A percentile compares a stretch with the other conserved stretches of the same genome.
These are phyloP conservation scores for Massariosphaeria phaeospora DNA, from an alignment of 495 filamentous ascomycete species.

Conservation along the genomic window DNA sequence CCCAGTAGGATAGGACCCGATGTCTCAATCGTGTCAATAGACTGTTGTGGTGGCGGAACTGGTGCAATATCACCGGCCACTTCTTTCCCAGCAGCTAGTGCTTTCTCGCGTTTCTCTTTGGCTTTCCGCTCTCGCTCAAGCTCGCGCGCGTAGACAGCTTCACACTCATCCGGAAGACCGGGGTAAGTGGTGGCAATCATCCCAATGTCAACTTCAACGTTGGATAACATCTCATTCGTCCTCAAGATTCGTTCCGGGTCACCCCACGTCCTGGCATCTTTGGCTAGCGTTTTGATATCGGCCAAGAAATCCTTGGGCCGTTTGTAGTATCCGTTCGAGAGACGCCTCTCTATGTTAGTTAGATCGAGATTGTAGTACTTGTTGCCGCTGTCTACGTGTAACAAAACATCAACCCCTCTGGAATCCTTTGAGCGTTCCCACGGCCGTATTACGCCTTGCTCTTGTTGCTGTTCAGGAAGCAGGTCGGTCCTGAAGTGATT, in stretches of 20 bases:
- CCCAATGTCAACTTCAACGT: constrained; percentile 85
- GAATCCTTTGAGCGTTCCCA: constrained; percentile 70
- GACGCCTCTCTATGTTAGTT: constrained; percentile 86
- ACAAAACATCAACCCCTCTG: constrained; percentile 65
- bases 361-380: constrained; percentile 93
- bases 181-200: constrained; percentile 62
- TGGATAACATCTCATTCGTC: constrained; percentile 82
- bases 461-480: constrained; percentile 51
- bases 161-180: constrained; percentile 60
- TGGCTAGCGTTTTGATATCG: constrained; percentile 75
- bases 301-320: constrained; percentile 78
- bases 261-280: constrained; percentile 67
- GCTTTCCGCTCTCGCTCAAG: constrained; percentile 39
- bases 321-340: constrained; percentile 93
- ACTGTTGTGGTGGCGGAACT: constrained; percentile 49
- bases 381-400: constrained; percentile 64
- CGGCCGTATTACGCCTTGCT: constrained; percentile 54
- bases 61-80: constrained; percentile 37
- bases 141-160: constrained; percentile 71
- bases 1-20: constrained; percentile 59
- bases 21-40: constrained; percentile 42
- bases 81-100: constrained; percentile 42
- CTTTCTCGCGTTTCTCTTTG: constrained; percentile 55
- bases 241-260: constrained; percentile 75
- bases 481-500: constrained; percentile 73